These are phyloP conservation scores for Brettanomyces naardenensis DNA, from an alignment of 805 yeast species.

Conservation along the genomic window DNA sequence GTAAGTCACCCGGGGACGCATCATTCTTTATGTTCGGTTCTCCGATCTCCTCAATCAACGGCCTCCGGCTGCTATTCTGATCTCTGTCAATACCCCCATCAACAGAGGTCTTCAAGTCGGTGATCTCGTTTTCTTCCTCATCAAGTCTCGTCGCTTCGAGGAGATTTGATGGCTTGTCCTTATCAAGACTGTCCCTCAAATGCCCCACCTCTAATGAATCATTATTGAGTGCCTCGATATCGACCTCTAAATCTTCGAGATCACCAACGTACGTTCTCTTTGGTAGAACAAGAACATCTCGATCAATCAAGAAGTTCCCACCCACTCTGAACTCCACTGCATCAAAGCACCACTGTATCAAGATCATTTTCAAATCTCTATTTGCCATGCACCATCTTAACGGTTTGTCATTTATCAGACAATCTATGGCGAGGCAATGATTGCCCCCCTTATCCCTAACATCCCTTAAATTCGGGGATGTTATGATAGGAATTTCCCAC, in stretches of 20 bases:
- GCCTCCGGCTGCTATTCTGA: too few relatives aligned
- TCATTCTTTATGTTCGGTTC: too few relatives aligned
- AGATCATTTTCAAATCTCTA: slow-evolving; percentile 50
- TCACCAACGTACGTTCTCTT: slow-evolving; percentile 68
- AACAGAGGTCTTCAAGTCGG: not conserved
- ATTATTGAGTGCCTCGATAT: slow-evolving; percentile 31
- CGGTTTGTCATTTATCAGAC: slow-evolving; percentile 62
- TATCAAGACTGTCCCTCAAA: slow-evolving; percentile 25
- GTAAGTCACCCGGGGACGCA: too few relatives aligned
- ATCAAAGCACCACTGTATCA: slow-evolving; percentile 81
- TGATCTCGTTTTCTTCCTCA: slow-evolving; percentile 14
- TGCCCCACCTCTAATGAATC: slow-evolving; percentile 26
- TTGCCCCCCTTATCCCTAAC: slow-evolving; percentile 66
- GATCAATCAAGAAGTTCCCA: slow-evolving; percentile 38
- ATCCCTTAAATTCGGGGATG: slow-evolving; percentile 43
- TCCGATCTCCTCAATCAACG: too few relatives aligned
- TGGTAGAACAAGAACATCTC: slow-evolving; percentile 57
- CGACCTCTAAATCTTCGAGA: slow-evolving; percentile 37
- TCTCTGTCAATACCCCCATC: too few relatives aligned
- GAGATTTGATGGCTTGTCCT: slow-evolving; percentile 35
- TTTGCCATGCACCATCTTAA: slow-evolving; percentile 55
- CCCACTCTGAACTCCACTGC: slow-evolving; percentile 45
- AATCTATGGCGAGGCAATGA: slow-evolving; percentile 62
- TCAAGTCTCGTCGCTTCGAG: slow-evolving; percentile 30
- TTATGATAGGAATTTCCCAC: slow-evolving; percentile 82